Conservation (phyloP, 129 eudicot genomes). For the Dittrichia graveolens region DNA sequence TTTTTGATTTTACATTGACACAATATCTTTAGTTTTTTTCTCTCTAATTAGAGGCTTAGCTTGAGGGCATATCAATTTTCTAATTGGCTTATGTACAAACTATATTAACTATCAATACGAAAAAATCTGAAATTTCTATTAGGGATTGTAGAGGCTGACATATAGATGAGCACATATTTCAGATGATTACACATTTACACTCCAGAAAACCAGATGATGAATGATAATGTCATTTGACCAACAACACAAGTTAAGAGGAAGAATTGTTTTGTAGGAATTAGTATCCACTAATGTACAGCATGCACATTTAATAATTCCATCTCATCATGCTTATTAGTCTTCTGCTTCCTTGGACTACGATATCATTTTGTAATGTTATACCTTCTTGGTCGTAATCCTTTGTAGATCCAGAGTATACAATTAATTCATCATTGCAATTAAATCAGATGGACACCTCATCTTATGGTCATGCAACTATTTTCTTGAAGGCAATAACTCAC, state of each 20-base stretch:
- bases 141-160: not conserved
- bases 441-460: constrained; percentile 5
- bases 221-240: not conserved
- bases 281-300: not conserved
- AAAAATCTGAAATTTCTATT: not conserved
- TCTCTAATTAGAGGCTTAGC: not conserved
- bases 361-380: not conserved
- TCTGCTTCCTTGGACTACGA: too few species aligned
- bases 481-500: not conserved
- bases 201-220: not conserved
- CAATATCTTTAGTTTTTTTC: not conserved
- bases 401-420: too few species aligned
- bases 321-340: not conserved
- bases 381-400: too few species aligned
- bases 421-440: too few species aligned
- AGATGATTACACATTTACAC: not conserved
- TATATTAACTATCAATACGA: too few species aligned
- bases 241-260: not conserved
- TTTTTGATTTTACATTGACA: not conserved
- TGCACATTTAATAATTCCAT: not conserved
- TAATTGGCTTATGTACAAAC: not conserved
- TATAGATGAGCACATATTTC: not conserved
- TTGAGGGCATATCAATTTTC: not conserved
- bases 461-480: constrained; percentile 14
- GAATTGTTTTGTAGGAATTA: not conserved